Percentiles rank a stretch among this genome's conserved stretches.
These are phyloP conservation scores for Brassica hybrid DNA, from an alignment of 441 rosid species.

Conservation along the genomic window DNA sequence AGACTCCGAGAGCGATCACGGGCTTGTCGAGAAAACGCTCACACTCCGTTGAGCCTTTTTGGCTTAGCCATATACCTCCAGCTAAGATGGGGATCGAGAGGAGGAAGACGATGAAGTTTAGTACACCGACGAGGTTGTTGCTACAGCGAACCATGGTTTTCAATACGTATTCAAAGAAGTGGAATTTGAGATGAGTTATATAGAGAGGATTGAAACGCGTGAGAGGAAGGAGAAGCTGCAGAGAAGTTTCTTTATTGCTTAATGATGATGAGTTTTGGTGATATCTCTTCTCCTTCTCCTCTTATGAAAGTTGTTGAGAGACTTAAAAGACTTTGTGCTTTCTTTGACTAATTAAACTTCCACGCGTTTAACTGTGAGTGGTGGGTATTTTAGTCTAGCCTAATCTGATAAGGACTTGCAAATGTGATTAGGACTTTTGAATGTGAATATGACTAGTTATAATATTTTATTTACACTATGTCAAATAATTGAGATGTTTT, in stretches of 20 bases:
- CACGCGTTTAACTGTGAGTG: constrained; percentile 11
- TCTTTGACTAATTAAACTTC: neutral
- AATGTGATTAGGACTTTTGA: neutral
- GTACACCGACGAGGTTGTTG: constrained; percentile 75
- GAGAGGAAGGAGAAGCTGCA: constrained; percentile 23
- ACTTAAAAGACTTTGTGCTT: constrained; percentile 18
- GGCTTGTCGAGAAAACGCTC: constrained; percentile 77
- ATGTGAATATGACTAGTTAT: too few relatives aligned
- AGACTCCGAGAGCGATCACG: constrained; percentile 66
- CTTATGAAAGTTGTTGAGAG: constrained; percentile 20
- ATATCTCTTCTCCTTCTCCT: neutral
- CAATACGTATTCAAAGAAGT: too few relatives aligned
- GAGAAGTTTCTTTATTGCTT: constrained; percentile 32
- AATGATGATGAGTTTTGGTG: neutral
- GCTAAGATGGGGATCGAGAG: constrained; percentile 78
- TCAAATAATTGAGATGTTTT: constrained; percentile 2
- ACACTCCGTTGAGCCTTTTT: constrained; percentile 69
- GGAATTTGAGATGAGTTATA: constrained; percentile 11
- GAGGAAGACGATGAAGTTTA: constrained; percentile 70
- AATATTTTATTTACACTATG: constrained; percentile 14
- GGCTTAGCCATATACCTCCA: constrained; percentile 78
- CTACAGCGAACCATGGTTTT: constrained; percentile 63
- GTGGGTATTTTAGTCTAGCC: too few relatives aligned
- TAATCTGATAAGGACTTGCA: too few relatives aligned
- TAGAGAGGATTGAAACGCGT: constrained; percentile 39